A percentile compares a stretch with the other conserved stretches of the same genome.
Evolutionary conservation across 1,139 yeast species (phyloP).

Genomic region (Suhomyces panamericanus): DNA sequence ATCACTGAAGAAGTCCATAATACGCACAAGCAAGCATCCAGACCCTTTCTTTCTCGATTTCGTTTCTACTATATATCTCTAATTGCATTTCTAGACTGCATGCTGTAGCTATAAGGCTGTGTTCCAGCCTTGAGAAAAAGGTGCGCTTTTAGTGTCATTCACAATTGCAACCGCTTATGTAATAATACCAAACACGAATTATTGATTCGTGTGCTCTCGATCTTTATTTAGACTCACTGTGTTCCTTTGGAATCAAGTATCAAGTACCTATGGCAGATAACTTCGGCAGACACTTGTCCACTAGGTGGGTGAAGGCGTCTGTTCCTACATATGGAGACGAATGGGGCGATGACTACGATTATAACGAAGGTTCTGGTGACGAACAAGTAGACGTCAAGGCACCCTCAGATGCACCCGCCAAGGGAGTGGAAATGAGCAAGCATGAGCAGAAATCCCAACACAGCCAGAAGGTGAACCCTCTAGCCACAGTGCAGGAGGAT

Average conservation of each 20-base stretch:
- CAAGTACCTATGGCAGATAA: conserved; percentile 36
- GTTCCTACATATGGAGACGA: conserved; percentile 62
- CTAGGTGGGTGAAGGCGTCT: conserved; percentile 63
- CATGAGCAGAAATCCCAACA: neutral
- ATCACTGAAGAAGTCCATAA: neutral
- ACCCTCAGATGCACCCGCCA: neutral
- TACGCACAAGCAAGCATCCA: too few species aligned
- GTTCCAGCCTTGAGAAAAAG: too few species aligned
- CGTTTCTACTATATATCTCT: neutral
- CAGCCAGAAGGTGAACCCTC: neutral
- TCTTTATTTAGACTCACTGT: neutral
- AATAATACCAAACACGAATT: neutral
- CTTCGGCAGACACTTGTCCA: conserved; percentile 58
- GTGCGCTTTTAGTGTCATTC: neutral
- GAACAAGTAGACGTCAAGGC: neutral
- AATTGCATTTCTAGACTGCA: neutral
- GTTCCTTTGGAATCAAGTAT: neutral
- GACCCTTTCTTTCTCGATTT: too few species aligned
- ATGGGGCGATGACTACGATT: conserved; percentile 50
- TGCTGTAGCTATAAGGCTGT: too few species aligned
- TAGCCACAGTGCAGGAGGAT: neutral
- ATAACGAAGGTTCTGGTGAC: conserved; percentile 26
- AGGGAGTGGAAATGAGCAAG: neutral
- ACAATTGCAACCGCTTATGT: conserved; percentile 1
- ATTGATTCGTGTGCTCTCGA: conserved; percentile 5